These are phyloP conservation scores for Crucihimalaya himalaica DNA, from an alignment of 345 rosid species.

Conservation along the genomic window DNA sequence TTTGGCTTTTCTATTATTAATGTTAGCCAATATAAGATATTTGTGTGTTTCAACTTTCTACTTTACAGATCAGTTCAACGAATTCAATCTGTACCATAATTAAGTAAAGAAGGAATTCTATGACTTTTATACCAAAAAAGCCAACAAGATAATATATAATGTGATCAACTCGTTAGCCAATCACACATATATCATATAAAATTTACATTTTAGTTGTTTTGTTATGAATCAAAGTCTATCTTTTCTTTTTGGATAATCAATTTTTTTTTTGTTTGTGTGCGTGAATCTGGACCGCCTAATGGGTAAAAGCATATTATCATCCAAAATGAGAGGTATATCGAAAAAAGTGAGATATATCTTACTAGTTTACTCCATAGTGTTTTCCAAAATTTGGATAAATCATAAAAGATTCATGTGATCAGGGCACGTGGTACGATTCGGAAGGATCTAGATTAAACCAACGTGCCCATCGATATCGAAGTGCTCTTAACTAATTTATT, in stretches of 20 bases:
- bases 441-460: constrained; percentile 8
- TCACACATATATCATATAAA: constrained; percentile 16
- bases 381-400: constrained; percentile 7
- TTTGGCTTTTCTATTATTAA: constrained; percentile 13
- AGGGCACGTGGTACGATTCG: constrained; percentile 29
- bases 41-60: background rate
- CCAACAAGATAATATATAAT: constrained; percentile 5
- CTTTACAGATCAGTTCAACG: constrained; percentile 12
- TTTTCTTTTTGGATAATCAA: background rate
- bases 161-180: constrained; percentile 8
- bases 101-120: background rate
- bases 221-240: constrained; percentile 4
- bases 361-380: background rate
- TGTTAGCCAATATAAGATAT: background rate
- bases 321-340: background rate
- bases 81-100: background rate
- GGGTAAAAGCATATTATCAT: constrained; percentile 12
- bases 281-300: constrained; percentile 1
- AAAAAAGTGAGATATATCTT: background rate
- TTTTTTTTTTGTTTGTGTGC: background rate
- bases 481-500: background rate
- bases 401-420: constrained; percentile 18
- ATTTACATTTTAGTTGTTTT: constrained; percentile 9
- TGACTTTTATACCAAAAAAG: constrained; percentile 11
- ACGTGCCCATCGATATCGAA: constrained; percentile 9